A percentile compares a stretch with the other conserved stretches of the same genome.
Evolutionary conservation across 768 basidiomycete species (phyloP).

Genomic region (Mycena galericulata): DNA sequence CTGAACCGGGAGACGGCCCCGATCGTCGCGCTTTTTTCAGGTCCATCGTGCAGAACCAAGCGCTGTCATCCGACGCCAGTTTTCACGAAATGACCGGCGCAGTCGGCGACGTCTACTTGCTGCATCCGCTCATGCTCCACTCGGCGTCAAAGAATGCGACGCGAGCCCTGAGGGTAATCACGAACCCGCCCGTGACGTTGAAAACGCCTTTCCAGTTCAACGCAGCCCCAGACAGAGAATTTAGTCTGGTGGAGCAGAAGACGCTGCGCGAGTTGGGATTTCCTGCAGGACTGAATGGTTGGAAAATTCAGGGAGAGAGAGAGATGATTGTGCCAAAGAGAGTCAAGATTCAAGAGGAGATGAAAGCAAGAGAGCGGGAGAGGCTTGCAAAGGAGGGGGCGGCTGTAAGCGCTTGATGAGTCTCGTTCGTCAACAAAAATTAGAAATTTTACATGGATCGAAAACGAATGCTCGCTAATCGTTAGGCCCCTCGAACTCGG

Average conservation of each 20-base stretch:
- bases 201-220: slow-evolving; percentile 66
- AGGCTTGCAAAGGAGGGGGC: slow-evolving; percentile 50
- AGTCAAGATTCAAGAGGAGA: slow-evolving; percentile 57
- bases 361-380: slow-evolving; percentile 61
- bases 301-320: slow-evolving; percentile 60
- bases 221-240: slow-evolving; percentile 57
- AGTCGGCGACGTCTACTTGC: slow-evolving; percentile 71
- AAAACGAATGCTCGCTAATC: no score
- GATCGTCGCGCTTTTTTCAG: slow-evolving; percentile 31
- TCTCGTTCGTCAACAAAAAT: no score
- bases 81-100: slow-evolving; percentile 71
- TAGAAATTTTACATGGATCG: no score
- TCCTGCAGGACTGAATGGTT: slow-evolving; percentile 55
- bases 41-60: slow-evolving; percentile 53
- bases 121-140: slow-evolving; percentile 76
- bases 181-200: slow-evolving; percentile 71
- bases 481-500: no score
- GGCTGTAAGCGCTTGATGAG: no score
- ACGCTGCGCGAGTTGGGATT: slow-evolving; percentile 64
- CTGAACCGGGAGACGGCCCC: slow-evolving; percentile 20
- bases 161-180: slow-evolving; percentile 69
- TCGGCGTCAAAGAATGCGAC: slow-evolving; percentile 71
- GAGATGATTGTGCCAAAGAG: slow-evolving; percentile 60
- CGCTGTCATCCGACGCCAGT: slow-evolving; percentile 50
- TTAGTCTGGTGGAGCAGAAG: slow-evolving; percentile 70